phyloP scores from a whole-genome alignment of 2,329 filamentous ascomycete species.

The Lasiodiplodia sp. region DNA sequence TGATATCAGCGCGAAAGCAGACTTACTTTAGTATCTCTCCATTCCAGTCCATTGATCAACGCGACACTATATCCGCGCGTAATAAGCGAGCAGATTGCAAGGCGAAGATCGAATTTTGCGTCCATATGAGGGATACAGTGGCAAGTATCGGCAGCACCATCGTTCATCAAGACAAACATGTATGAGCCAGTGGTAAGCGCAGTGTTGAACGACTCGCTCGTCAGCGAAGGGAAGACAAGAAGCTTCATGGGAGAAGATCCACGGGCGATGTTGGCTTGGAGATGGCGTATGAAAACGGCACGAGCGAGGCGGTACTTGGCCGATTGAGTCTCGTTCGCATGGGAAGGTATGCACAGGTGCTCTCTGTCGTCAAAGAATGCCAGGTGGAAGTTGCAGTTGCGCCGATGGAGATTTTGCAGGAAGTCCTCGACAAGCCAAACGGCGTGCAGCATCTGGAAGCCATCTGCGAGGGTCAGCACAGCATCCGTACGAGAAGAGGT shows the following conservation, averaged over 20 bases:
- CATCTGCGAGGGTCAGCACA: constrained; percentile 43
- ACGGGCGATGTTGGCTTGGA: constrained; percentile 55
- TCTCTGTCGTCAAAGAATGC: constrained; percentile 70
- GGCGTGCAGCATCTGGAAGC: constrained; percentile 76
- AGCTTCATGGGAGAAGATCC: constrained; percentile 52
- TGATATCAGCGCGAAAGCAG: background rate
- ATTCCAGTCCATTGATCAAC: constrained; percentile 69
- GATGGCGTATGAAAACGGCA: constrained; percentile 69
- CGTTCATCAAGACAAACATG: constrained; percentile 74
- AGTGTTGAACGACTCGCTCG: constrained; percentile 58
- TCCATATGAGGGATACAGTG: background rate
- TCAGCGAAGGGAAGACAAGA: constrained; percentile 57
- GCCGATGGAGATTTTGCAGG: constrained; percentile 64
- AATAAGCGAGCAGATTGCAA: constrained; percentile 61
- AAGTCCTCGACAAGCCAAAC: constrained; percentile 73
- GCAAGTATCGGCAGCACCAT: constrained; percentile 57
- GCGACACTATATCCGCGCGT: constrained; percentile 66
- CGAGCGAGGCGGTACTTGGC: constrained; percentile 69
- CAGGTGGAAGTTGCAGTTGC: constrained; percentile 75
- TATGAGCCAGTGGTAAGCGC: constrained; percentile 64
- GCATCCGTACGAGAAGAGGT: background rate
- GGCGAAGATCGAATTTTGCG: constrained; percentile 12
- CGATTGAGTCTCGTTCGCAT: constrained; percentile 41
- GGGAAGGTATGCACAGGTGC: constrained; percentile 62
- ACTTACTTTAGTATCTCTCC: constrained; percentile 67